Evolutionary conservation across 2,329 filamentous ascomycete genomes (phyloP).

Genomic region (Cladosporium sp.): DNA sequence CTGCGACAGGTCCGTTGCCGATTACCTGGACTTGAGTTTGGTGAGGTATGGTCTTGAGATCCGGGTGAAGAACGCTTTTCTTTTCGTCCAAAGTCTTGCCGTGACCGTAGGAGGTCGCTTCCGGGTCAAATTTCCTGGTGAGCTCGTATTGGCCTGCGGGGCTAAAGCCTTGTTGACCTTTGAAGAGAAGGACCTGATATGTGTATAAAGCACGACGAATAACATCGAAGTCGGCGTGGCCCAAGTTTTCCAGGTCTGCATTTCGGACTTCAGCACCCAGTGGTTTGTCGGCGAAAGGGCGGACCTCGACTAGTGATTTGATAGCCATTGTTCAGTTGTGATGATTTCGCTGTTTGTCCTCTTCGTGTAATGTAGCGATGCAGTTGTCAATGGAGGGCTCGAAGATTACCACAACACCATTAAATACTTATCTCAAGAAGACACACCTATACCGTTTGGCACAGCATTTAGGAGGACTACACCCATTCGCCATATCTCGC

Average conservation of each 20-base stretch:
- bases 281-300: background rate
- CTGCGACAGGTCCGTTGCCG: slow-evolving; percentile 68
- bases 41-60: slow-evolving; percentile 76
- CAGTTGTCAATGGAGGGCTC: background rate
- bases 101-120: slow-evolving; percentile 67
- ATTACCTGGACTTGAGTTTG: slow-evolving; percentile 81
- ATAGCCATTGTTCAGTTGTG: slow-evolving; percentile 1
- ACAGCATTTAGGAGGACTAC: background rate
- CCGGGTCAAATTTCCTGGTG: slow-evolving; percentile 71
- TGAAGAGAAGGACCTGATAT: slow-evolving; percentile 70
- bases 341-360: background rate
- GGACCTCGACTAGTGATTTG: slow-evolving; percentile 1
- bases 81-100: slow-evolving; percentile 71
- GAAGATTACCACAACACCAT: background rate
- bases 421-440: background rate
- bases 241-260: slow-evolving; percentile 33
- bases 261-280: slow-evolving; percentile 33
- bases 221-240: slow-evolving; percentile 63
- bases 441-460: background rate
- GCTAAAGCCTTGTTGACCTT: slow-evolving; percentile 62
- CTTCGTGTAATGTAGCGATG: background rate
- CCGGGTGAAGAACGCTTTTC: slow-evolving; percentile 69
- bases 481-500: background rate
- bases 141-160: slow-evolving; percentile 73
- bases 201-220: slow-evolving; percentile 67